A percentile compares a stretch with the other conserved stretches of the same genome.
These are phyloP conservation scores for Paramecium tetraurelia DNA, from an alignment of 73 alveolate species.

Conservation along the genomic window DNA sequence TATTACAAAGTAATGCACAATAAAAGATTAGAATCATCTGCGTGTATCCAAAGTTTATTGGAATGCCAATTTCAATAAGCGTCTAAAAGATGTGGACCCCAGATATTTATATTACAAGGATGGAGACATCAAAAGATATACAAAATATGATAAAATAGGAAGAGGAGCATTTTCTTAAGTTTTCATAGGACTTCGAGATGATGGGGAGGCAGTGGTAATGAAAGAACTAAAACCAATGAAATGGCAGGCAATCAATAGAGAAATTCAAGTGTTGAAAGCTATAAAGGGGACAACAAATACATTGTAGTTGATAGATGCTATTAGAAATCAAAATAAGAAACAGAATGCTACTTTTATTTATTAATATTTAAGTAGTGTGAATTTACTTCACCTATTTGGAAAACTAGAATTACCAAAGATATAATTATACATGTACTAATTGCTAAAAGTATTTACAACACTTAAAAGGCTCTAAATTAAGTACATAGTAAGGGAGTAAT, in stretches of 20 bases:
- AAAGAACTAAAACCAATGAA: slow-evolving; percentile 80
- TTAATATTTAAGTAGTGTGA: neutral
- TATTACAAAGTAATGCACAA: neutral
- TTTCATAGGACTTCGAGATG: slow-evolving; percentile 71
- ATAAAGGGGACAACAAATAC: slow-evolving; percentile 11
- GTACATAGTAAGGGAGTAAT: slow-evolving; percentile 77
- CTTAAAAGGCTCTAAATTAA: slow-evolving; percentile 69
- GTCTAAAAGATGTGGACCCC: slow-evolving; percentile 25
- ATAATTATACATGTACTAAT: slow-evolving; percentile 43
- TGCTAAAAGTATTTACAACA: slow-evolving; percentile 39
- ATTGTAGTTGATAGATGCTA: neutral
- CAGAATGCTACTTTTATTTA: slow-evolving; percentile 24
- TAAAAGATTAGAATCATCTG: neutral
- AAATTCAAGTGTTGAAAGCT: slow-evolving; percentile 51
- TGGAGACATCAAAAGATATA: slow-evolving; percentile 64
- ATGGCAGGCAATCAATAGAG: slow-evolving; percentile 72
- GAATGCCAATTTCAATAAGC: slow-evolving; percentile 41
- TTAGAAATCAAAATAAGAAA: neutral
- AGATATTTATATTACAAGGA: neutral
- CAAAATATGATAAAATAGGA: slow-evolving; percentile 75
- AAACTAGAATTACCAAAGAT: neutral
- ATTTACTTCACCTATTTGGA: neutral
- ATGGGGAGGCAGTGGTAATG: slow-evolving; percentile 70
- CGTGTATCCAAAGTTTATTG: slow-evolving; percentile 30
- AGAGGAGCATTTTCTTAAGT: slow-evolving; percentile 84